Percentiles rank a stretch among this genome's conserved stretches.
Evolutionary conservation across 1,284 basidiomycete species (phyloP).

Genomic region (Leucoagaricus sp.): DNA sequence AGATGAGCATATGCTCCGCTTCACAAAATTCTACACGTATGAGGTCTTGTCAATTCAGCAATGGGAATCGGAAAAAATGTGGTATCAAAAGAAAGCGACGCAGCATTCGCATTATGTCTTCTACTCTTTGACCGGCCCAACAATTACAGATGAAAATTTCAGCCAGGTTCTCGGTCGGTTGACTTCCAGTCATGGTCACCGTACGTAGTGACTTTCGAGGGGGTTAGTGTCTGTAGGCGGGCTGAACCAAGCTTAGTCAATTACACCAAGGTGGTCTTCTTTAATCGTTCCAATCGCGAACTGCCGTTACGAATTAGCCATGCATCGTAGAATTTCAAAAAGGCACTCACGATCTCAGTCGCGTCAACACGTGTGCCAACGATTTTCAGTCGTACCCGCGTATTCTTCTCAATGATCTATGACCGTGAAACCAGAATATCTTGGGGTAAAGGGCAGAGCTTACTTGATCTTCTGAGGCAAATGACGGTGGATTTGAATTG

Average conservation of each 20-base stretch:
- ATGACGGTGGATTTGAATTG: constrained; percentile 90
- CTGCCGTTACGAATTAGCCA: constrained; percentile 37
- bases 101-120: no score
- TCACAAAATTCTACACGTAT: no score
- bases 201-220: no score
- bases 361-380: constrained; percentile 97
- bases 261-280: constrained; percentile 91
- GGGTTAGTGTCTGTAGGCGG: not conserved
- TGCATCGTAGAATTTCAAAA: not conserved
- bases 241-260: constrained; percentile 39
- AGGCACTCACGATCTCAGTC: constrained; percentile 84
- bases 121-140: no score
- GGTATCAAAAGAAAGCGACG: no score
- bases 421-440: constrained; percentile 5
- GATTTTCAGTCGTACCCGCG: constrained; percentile 91
- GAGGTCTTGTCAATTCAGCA: no score
- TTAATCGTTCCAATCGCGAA: constrained; percentile 95
- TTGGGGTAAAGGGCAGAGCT: constrained; percentile 16
- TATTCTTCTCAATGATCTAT: constrained; percentile 92
- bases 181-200: no score
- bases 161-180: no score
- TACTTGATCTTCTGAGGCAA: constrained; percentile 88
- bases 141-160: no score
- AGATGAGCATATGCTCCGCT: no score
- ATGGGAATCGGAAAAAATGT: no score